Conservation (phyloP, 2,329 filamentous ascomycete genomes). For the Escovopsis sp. region DNA sequence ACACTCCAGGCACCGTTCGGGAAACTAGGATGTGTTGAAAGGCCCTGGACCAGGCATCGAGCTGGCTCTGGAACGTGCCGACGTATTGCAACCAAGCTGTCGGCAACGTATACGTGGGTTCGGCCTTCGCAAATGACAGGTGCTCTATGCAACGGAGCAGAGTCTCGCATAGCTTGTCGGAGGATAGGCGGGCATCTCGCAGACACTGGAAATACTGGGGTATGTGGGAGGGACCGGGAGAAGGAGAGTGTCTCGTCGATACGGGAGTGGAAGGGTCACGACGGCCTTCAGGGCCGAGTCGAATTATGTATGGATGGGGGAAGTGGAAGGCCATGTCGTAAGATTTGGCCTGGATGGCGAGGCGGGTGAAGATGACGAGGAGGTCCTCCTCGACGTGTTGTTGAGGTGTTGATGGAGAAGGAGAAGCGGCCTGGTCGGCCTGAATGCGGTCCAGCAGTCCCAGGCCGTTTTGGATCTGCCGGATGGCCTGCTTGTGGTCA, state of each 20-base stretch:
- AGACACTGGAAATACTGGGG: conserved; percentile 30
- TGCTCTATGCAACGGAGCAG: conserved; percentile 45
- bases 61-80: conserved; percentile 30
- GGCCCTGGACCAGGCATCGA: conserved; percentile 40
- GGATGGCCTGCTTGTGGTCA: conserved; percentile 46
- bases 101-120: conserved; percentile 39
- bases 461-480: conserved; percentile 45
- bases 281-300: conserved; percentile 21
- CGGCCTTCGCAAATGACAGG: conserved; percentile 31
- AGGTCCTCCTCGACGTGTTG: conserved; percentile 40
- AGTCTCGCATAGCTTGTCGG: conserved; percentile 41
- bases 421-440: conserved; percentile 6
- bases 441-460: conserved; percentile 36
- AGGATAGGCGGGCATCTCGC: conserved; percentile 39
- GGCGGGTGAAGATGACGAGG: conserved; percentile 46
- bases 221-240: conserved; percentile 13
- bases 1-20: conserved; percentile 32
- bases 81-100: conserved; percentile 32
- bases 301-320: conserved; percentile 45
- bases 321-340: conserved; percentile 58
- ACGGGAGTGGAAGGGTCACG: conserved; percentile 16
- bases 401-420: no score
- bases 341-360: conserved; percentile 51
- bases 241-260: conserved; percentile 28
- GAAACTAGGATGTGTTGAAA: conserved; percentile 40